Conservation (phyloP, 148 eudicot genomes). For the Arbutus unedo region DNA sequence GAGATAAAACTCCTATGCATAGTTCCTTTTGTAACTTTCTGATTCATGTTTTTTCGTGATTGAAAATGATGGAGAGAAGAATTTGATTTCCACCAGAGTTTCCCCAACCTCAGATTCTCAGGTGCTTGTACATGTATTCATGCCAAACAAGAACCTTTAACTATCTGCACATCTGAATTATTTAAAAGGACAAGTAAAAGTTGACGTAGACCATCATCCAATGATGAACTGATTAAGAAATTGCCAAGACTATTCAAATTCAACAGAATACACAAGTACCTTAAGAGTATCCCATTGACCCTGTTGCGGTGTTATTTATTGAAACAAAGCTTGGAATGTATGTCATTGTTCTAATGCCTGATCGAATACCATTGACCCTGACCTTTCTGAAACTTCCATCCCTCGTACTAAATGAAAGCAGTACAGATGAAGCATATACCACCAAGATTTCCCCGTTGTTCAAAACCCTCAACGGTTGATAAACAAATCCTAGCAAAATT, state of each 20-base stretch:
- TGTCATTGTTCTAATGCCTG: constrained; percentile 23
- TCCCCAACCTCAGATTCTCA: too few relatives aligned
- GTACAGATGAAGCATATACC: constrained; percentile 20
- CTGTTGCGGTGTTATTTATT: neutral
- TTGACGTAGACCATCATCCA: too few relatives aligned
- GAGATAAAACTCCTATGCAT: neutral
- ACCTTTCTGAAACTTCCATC: constrained; percentile 8
- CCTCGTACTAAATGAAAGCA: constrained; percentile 23
- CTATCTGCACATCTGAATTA: neutral
- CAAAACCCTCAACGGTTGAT: constrained; percentile 6
- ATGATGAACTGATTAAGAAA: neutral
- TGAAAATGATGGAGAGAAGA: neutral
- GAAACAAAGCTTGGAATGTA: constrained; percentile 23
- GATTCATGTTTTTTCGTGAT: neutral
- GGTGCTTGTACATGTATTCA: neutral
- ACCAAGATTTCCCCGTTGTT: constrained; percentile 24
- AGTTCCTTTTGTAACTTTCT: neutral
- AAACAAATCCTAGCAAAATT: neutral
- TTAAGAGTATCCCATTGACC: neutral
- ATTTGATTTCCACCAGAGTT: neutral
- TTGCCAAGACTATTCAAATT: neutral
- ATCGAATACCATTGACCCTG: neutral
- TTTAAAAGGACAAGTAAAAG: too few relatives aligned
- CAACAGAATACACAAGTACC: neutral
- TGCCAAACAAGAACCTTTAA: neutral